A percentile compares a stretch with the other conserved stretches of the same genome.
phyloP scores from a whole-genome alignment of 768 basidiomycete genomes.

The Lactarius trivialis region DNA sequence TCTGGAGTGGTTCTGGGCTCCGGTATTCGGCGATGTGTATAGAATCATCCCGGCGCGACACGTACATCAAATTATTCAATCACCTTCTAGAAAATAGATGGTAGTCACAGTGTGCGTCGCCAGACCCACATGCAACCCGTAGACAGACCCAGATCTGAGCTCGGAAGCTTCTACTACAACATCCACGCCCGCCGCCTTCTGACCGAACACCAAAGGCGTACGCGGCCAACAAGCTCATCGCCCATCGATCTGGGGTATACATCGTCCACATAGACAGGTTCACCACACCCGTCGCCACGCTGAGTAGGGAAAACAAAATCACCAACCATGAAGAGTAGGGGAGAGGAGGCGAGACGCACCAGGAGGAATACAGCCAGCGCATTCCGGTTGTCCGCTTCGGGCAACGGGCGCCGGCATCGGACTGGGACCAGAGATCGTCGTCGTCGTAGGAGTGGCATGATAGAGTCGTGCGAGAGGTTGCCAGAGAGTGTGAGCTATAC shows the following conservation, averaged over 20 bases:
- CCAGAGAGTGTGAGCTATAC: too few species aligned
- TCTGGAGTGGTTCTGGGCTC: background rate
- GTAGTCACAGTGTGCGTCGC: background rate
- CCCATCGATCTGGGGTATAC: slow-evolving; percentile 51
- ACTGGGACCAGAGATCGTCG: slow-evolving; percentile 25
- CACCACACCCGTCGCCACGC: slow-evolving; percentile 76
- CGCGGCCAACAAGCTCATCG: slow-evolving; percentile 52
- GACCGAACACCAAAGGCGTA: slow-evolving; percentile 50
- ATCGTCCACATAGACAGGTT: slow-evolving; percentile 80
- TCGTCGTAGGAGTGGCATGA: background rate
- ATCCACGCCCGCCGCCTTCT: slow-evolving; percentile 33
- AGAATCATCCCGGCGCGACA: background rate
- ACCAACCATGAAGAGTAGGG: background rate
- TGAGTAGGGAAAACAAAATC: slow-evolving; percentile 37
- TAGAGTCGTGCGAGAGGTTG: background rate
- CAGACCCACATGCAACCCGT: background rate
- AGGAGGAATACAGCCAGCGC: slow-evolving; percentile 73
- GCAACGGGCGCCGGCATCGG: slow-evolving; percentile 39
- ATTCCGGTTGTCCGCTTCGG: slow-evolving; percentile 81
- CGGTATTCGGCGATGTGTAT: too few species aligned
- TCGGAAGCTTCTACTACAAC: too few species aligned
- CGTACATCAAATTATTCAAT: background rate
- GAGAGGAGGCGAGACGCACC: slow-evolving; percentile 44
- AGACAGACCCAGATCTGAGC: too few species aligned
- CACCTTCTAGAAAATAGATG: too few species aligned